These are phyloP conservation scores for Cordyceps javanica DNA, from an alignment of 2,329 filamentous ascomycete genomes.

Conservation along the genomic window DNA sequence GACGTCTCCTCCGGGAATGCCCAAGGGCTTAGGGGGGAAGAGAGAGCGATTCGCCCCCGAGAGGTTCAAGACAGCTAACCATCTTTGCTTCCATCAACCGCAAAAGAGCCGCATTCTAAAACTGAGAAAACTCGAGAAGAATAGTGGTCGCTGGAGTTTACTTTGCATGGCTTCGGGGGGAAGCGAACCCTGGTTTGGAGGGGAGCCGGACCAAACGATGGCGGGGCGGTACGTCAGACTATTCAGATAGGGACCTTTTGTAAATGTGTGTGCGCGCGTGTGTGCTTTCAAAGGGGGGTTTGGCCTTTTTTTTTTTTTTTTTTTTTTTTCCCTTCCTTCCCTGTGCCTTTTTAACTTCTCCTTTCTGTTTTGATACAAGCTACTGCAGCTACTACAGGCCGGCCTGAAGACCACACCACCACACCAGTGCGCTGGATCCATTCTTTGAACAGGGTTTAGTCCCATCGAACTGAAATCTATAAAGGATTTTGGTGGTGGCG, in stretches of 20 bases:
- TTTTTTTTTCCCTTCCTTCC: background rate
- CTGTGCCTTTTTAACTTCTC: background rate
- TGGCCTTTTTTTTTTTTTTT: no score
- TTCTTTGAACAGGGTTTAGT: constrained; percentile 11
- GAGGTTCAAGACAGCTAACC: no score
- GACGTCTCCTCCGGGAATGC: background rate
- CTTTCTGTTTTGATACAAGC: background rate
- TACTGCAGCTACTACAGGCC: background rate
- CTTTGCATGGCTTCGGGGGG: background rate
- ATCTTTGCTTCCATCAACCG: no score
- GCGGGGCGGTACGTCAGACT: constrained; percentile 6
- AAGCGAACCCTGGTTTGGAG: background rate
- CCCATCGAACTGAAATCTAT: constrained; percentile 6
- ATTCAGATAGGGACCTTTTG: constrained; percentile 1
- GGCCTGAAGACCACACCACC: constrained; percentile 1
- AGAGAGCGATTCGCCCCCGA: no score
- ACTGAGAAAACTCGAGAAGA: no score
- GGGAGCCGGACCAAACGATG: background rate
- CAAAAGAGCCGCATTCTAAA: background rate
- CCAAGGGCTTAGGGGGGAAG: no score
- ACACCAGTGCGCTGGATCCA: constrained; percentile 7
- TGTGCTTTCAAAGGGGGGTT: background rate
- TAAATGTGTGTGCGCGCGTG: background rate
- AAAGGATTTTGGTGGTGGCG: constrained; percentile 8
- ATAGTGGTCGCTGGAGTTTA: no score